Base-by-base conservation (phyloP, 306 rosid genomes). In the Rosa chinensis region DNA sequence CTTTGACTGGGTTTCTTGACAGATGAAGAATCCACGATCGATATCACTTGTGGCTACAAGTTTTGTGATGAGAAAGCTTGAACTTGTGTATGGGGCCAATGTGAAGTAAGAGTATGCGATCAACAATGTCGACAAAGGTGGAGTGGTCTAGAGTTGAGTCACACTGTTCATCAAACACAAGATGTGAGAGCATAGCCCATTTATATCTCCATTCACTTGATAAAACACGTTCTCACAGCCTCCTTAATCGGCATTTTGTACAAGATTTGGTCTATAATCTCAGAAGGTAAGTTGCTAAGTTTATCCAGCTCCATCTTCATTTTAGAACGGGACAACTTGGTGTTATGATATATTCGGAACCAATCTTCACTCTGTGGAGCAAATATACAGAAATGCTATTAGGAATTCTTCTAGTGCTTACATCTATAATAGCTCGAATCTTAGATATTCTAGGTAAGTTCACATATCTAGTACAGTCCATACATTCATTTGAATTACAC, bases 81-180 rank as follows among this genome's bases (percentile, higher is more conserved):
- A 85, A 87, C 86, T 74, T 86, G 75, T 70, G 81, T 47, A 87
- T 84, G 44, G 74, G 35, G 66, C 89, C 89, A 50, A 77, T 55
- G 81, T 89, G 90, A 62, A 89, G 89, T 77, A 89, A 78, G 63
- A 87, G 89, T 3, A 87, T 85, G 17, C 76, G 89, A 80, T 89
- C 91, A 73, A 87, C 66, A 55, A 78, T 76, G 56, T 78, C 80
- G 21, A 75, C 77, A 70, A 89, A 86, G 9, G 52, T 10, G 67
- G 77, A 35, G 74, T 49, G 75, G 73, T 87, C 85, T 69, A 62
- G 83, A 8, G 83, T 66, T 10, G 87, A 20, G 58, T 73, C 16
- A 28, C 85, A 84, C 56, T 73, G 76, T 8, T 53, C 59, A 72
- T 85, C 89, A 14, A 85, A 89, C 84, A 2, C 3, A 2, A 32